These are phyloP conservation scores for Solanum hybrid DNA, from an alignment of 305 asterid genomes.

Conservation along the genomic window DNA sequence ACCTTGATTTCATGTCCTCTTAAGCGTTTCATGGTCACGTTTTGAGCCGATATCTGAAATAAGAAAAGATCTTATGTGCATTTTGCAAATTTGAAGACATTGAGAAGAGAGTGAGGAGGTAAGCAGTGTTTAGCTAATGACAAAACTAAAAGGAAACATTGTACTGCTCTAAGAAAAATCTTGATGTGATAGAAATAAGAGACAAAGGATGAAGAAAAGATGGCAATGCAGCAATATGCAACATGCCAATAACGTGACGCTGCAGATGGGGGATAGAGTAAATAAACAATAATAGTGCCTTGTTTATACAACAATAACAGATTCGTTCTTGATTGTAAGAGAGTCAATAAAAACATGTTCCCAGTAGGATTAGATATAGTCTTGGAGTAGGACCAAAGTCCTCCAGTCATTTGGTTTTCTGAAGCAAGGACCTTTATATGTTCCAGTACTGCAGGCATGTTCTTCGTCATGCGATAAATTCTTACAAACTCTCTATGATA, in stretches of 20 bases:
- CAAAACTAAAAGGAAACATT: background rate
- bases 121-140: background rate
- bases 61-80: background rate
- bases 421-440: background rate
- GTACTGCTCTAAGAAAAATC: background rate
- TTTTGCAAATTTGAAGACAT: background rate
- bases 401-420: background rate
- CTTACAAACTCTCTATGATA: background rate
- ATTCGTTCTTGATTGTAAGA: background rate
- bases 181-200: background rate
- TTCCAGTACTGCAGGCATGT: background rate
- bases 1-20: slow-evolving; percentile 95
- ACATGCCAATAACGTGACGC: background rate
- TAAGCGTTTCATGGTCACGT: slow-evolving; percentile 84
- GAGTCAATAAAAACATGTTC: background rate
- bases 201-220: background rate
- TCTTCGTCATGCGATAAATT: background rate
- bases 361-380: background rate
- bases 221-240: background rate
- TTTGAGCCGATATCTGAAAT: slow-evolving; percentile 74
- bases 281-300: background rate
- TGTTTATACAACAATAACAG: background rate
- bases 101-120: background rate
- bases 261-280: background rate
- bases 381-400: background rate